Percentiles rank a stretch among this genome's conserved stretches.
phyloP scores from a whole-genome alignment of 2,329 filamentous ascomycete genomes.

The Botrytis fabae region DNA sequence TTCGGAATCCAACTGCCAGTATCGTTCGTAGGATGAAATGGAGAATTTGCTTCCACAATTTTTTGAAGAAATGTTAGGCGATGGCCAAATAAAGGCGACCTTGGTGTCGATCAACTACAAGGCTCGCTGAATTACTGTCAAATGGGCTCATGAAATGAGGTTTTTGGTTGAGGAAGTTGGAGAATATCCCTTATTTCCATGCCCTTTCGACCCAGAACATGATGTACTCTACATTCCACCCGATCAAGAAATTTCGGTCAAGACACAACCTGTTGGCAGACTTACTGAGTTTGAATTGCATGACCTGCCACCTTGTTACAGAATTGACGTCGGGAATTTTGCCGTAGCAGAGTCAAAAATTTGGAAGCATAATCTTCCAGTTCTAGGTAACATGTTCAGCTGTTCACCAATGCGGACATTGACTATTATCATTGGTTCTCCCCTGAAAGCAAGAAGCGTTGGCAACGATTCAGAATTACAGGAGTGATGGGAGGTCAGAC shows the following conservation, averaged over 20 bases:
- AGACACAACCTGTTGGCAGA: fast-evolving
- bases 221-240: not conserved
- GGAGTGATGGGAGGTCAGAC: not conserved
- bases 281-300: not conserved
- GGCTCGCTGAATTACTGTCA: not conserved
- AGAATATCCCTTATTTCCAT: not conserved
- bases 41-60: not conserved
- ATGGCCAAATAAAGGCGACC: not conserved
- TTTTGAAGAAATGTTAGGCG: not conserved
- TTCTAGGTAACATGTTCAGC: too few species aligned
- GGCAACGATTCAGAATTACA: not conserved
- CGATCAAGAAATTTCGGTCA: too few species aligned
- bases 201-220: not conserved
- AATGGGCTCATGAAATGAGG: not conserved
- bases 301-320: not conserved
- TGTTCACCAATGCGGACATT: not conserved
- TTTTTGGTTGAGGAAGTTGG: not conserved
- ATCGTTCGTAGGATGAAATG: not conserved
- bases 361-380: not conserved
- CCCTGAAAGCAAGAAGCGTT: too few species aligned
- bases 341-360: not conserved
- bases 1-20: not conserved
- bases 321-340: not conserved
- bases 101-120: not conserved
- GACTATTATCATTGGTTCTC: not conserved